A percentile compares a stretch with the other conserved stretches of the same genome.
These are phyloP conservation scores for Apiospora hydei DNA, from an alignment of 2,329 filamentous ascomycete species.

Conservation along the genomic window DNA sequence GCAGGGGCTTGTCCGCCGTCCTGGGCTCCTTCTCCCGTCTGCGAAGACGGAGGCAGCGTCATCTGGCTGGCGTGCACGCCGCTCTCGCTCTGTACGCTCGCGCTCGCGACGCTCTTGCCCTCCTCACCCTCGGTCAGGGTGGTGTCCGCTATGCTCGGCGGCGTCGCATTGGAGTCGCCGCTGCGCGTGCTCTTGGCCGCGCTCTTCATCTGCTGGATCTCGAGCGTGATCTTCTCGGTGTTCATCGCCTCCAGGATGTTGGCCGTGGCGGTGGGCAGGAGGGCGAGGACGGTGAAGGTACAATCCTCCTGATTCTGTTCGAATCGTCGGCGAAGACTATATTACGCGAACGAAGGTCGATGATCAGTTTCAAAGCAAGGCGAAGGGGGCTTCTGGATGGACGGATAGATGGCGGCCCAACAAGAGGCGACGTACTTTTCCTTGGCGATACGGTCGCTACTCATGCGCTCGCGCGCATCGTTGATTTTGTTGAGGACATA, in stretches of 20 bases:
- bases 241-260: conserved; percentile 88
- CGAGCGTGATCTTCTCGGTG: conserved; percentile 90
- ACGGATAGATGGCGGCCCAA: not conserved
- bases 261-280: conserved; percentile 89
- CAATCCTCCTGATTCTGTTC: conserved; percentile 99
- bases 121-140: conserved; percentile 82
- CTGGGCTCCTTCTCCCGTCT: conserved; percentile 21
- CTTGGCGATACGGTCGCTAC: conserved; percentile 91
- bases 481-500: conserved; percentile 92
- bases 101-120: conserved; percentile 73
- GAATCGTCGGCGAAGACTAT: conserved; percentile 89
- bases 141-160: conserved; percentile 69
- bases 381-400: not conserved
- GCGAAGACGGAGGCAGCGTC: conserved; percentile 56
- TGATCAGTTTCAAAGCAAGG: not conserved
- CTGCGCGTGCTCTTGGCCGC: conserved; percentile 70
- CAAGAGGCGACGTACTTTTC: conserved; percentile 76
- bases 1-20: conserved; percentile 52
- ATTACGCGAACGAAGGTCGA: not conserved
- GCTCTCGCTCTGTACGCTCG: conserved; percentile 79
- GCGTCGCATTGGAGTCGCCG: conserved; percentile 54
- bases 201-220: conserved; percentile 91
- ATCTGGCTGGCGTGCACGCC: conserved; percentile 85
- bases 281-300: conserved; percentile 95
- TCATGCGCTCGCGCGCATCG: conserved; percentile 95